Base-by-base conservation (phyloP, 495 filamentous ascomycete genomes). In the Tuber indicum region DNA sequence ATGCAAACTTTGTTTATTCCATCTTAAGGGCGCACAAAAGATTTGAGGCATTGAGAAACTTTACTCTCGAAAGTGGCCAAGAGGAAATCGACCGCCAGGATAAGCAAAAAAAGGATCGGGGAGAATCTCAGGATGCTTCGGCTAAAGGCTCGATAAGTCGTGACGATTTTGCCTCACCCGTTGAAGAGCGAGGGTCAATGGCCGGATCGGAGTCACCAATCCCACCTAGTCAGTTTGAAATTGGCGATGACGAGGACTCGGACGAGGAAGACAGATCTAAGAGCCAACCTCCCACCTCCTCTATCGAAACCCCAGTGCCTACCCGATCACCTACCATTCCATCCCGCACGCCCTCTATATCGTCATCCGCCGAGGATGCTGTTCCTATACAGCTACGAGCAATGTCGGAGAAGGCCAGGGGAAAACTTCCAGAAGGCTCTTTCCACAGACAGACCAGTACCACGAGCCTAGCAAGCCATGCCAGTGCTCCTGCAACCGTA, bases 371-470 rank as follows among this genome's bases (percentile, higher is more conserved):
- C 1, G 96, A 97, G 75, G 93, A 96, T 81, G 91, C 92, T 41
- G 89, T 97, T 17, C 93, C 94, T n/a, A 86, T 91, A 47, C 95
- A 98, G 81, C 83, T 96, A n/a, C 89, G 93, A 71, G 95, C 94
- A 71, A 99, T 98, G 94, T 97, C 95, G 16, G 96, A 99, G 84
- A 99, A 98, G 83, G 96, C 96, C 42, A 87, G 96, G 72, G 96
- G 96, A 12, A 99, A 99, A 84, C 93, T 96, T 89, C 96, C 96
- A n/a, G 94, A 92, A 16, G 92, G 93, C 4, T 88, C 92, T 89
- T 98, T 99, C 83, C 97, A 94, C 4, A 88, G 96, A 12, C 96
- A 98, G 82, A 96, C 94, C 82, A 97, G 93, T 84, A 94, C 91
- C 71, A 92, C 93, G 16, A 97, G 93, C 79, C 87, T 98, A 49